A percentile compares a stretch with the other conserved stretches of the same genome.
These are phyloP conservation scores for Penicillium griseofulvum DNA, from an alignment of 2,329 filamentous ascomycete species.

Conservation along the genomic window DNA sequence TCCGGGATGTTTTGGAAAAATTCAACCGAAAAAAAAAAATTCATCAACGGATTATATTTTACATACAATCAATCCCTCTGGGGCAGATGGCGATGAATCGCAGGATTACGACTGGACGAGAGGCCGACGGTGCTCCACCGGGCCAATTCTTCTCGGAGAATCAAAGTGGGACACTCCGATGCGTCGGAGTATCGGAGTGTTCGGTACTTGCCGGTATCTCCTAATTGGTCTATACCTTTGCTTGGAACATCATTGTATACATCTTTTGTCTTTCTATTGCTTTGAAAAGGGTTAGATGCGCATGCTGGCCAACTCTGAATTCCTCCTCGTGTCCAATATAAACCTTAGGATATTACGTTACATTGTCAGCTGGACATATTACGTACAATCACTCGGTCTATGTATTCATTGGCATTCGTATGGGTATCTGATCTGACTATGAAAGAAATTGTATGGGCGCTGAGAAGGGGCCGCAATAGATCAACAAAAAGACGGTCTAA, in stretches of 20 bases:
- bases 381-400: neutral
- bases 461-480: neutral
- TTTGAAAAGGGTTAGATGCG: neutral
- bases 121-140: constrained; percentile 17
- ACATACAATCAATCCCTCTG: constrained; percentile 24
- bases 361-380: neutral
- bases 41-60: constrained; percentile 23
- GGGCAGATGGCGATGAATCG: constrained; percentile 21
- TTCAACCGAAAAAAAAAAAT: constrained; percentile 11
- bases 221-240: neutral
- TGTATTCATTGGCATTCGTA: constrained; percentile 10
- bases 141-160: constrained; percentile 17
- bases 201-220: constrained; percentile 10
- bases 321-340: neutral
- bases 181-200: constrained; percentile 24
- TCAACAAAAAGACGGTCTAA: constrained; percentile 1
- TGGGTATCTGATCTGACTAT: constrained; percentile 26
- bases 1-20: constrained; percentile 7
- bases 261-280: no score
- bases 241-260: no score
- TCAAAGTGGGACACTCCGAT: constrained; percentile 13
- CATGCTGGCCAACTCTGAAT: neutral
- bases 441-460: constrained; percentile 11
- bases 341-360: no score
- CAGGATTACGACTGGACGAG: constrained; percentile 15